phyloP scores from a whole-genome alignment of 169 alveolate species.

The Eimeria praecox region DNA sequence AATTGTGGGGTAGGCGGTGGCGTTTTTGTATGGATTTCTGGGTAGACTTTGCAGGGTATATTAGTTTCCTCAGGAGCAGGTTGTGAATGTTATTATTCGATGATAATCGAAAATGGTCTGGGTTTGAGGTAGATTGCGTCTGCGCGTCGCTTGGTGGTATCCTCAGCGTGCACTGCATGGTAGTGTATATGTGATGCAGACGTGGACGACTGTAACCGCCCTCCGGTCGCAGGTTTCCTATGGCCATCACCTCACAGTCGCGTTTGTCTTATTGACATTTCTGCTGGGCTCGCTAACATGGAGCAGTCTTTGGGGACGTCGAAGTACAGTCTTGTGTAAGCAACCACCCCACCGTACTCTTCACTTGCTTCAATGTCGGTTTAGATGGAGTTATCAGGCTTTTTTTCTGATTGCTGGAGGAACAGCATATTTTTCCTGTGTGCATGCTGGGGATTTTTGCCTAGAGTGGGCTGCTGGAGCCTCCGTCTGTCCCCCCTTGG shows the following conservation, averaged over 20 bases:
- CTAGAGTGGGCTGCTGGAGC: not conserved
- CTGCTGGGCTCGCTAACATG: slow-evolving; percentile 79
- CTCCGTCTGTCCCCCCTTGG: not conserved
- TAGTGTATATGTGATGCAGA: slow-evolving; percentile 43
- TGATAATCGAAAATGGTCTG: not conserved
- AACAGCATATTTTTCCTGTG: not conserved
- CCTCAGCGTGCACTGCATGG: not conserved
- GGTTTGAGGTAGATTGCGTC: not conserved
- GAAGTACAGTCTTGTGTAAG: slow-evolving; percentile 75
- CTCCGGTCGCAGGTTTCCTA: slow-evolving; percentile 81
- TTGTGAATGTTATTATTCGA: not conserved
- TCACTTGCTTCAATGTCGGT: not conserved
- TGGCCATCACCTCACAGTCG: slow-evolving; percentile 83
- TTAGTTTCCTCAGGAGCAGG: not conserved
- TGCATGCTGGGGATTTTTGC: not conserved
- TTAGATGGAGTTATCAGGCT: not conserved
- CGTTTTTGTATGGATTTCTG: not conserved
- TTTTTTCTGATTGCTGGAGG: not conserved
- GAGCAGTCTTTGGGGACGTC: slow-evolving; percentile 81
- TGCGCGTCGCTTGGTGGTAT: not conserved
- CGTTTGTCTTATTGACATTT: slow-evolving; percentile 82
- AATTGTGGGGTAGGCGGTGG: not conserved
- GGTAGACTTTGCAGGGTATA: not conserved
- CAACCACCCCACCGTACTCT: not conserved
- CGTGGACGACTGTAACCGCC: slow-evolving; percentile 79